A percentile compares a stretch with the other conserved stretches of the same genome.
These are phyloP conservation scores for Hericium coralloides DNA, from an alignment of 768 basidiomycete genomes.

Conservation along the genomic window DNA sequence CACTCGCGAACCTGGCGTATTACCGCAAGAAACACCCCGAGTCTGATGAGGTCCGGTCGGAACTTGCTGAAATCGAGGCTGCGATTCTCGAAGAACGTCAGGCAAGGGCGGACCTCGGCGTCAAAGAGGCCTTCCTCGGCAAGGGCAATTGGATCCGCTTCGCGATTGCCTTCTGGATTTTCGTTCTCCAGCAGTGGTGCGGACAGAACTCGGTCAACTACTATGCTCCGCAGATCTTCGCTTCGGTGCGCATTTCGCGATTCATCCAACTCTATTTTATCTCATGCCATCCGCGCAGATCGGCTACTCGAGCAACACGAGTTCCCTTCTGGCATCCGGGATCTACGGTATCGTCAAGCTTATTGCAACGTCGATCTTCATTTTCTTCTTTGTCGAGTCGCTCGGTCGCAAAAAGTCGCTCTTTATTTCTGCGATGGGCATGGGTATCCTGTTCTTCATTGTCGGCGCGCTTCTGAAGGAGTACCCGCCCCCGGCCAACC, in stretches of 20 bases:
- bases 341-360: conserved; percentile 64
- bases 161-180: conserved; percentile 75
- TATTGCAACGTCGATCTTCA: conserved; percentile 54
- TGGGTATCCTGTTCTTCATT: conserved; percentile 77
- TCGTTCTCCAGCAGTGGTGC: conserved; percentile 74
- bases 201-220: conserved; percentile 79
- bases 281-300: conserved; percentile 32
- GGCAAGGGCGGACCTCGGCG: conserved; percentile 53
- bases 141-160: conserved; percentile 80
- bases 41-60: conserved; percentile 40
- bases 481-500: conserved; percentile 48
- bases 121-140: conserved; percentile 66
- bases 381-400: conserved; percentile 58
- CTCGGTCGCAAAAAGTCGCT: conserved; percentile 64
- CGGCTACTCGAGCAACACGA: conserved; percentile 50
- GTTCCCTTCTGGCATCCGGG: conserved; percentile 63
- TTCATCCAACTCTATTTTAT: not conserved
- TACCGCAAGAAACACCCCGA: conserved; percentile 38
- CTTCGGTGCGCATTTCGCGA: conserved; percentile 33
- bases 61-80: conserved; percentile 77
- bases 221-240: conserved; percentile 69
- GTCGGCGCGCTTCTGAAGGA: conserved; percentile 79
- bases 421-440: conserved; percentile 66
- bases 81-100: conserved; percentile 67
- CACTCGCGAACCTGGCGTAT: conserved; percentile 52